A percentile compares a stretch with the other conserved stretches of the same genome.
These are phyloP conservation scores for Heimioporus sp. DNA, from an alignment of 768 basidiomycete genomes.

Conservation along the genomic window DNA sequence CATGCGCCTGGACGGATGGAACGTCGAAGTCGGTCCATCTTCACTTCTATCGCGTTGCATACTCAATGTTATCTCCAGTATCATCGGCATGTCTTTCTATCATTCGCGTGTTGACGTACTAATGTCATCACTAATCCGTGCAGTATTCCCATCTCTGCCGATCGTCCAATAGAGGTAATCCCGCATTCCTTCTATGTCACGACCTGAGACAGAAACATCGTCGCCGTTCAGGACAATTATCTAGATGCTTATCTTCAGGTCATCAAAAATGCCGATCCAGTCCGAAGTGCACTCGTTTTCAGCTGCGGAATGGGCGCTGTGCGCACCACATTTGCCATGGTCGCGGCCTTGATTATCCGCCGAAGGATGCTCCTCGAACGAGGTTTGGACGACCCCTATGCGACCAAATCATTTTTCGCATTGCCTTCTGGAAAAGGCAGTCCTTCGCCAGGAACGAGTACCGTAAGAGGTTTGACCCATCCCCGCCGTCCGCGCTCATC, in stretches of 20 bases:
- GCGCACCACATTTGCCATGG: slow-evolving; percentile 95
- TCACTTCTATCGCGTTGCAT: slow-evolving; percentile 3
- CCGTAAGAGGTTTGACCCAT: slow-evolving; percentile 37
- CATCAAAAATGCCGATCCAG: slow-evolving; percentile 76
- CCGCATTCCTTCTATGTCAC: not conserved
- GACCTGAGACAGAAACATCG: not conserved
- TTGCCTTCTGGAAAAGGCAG: slow-evolving; percentile 13
- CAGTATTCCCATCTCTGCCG: slow-evolving; percentile 93
- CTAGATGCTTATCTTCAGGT: slow-evolving; percentile 89
- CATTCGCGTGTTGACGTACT: slow-evolving; percentile 1
- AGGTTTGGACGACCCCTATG: slow-evolving; percentile 80
- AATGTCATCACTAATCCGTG: slow-evolving; percentile 9
- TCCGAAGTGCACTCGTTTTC: slow-evolving; percentile 82
- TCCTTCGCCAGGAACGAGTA: slow-evolving; percentile 41
- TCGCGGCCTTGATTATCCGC: slow-evolving; percentile 84
- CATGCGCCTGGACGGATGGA: slow-evolving; percentile 83
- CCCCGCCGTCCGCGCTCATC: not conserved
- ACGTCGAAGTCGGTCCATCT: slow-evolving; percentile 64
- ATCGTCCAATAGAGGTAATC: slow-evolving; percentile 82
- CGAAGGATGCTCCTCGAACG: slow-evolving; percentile 64
- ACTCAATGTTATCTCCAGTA: slow-evolving; percentile 46
- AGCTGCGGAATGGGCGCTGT: slow-evolving; percentile 98
- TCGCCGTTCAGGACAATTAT: slow-evolving; percentile 72
- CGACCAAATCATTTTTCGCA: slow-evolving; percentile 32
- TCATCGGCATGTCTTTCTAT: slow-evolving; percentile 53